A percentile compares a stretch with the other conserved stretches of the same genome.
Conservation (phyloP, 495 filamentous ascomycete species). For the Aspergillus sclerotiicarbonarius region DNA sequence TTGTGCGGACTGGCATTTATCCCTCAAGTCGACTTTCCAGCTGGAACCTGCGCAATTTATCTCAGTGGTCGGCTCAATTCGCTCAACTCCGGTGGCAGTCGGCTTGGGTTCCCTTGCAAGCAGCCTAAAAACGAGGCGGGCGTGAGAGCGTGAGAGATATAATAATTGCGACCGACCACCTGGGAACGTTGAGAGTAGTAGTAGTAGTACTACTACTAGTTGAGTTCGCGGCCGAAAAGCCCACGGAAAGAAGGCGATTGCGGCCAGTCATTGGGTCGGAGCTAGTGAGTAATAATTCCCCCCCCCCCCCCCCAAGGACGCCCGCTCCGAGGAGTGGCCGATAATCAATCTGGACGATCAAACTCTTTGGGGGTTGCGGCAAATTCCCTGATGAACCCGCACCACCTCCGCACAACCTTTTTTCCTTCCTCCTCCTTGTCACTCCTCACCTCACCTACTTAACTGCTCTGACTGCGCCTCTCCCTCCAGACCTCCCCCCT, state of each 20-base stretch:
- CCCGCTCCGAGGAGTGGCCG: conserved; percentile 28
- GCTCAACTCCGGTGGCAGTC: not conserved
- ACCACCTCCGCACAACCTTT: conserved; percentile 21
- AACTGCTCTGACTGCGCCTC: conserved; percentile 1
- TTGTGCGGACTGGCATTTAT: not conserved
- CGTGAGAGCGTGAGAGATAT: not conserved
- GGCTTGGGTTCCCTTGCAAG: not conserved
- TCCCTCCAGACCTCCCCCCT: conserved; percentile 20
- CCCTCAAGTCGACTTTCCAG: not conserved
- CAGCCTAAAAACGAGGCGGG: not conserved
- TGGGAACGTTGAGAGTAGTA: no score
- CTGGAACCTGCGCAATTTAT: conserved; percentile 3
- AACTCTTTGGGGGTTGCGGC: conserved; percentile 19
- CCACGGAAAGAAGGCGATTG: not conserved
- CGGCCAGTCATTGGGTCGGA: not conserved
- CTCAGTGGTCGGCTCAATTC: conserved; percentile 1
- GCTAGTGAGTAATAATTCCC: not conserved
- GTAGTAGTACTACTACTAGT: no score
- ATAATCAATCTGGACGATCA: conserved; percentile 22
- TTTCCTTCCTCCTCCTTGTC: conserved; percentile 20
- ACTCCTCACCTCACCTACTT: conserved; percentile 12
- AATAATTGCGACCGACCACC: not conserved
- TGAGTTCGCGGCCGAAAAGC: not conserved
- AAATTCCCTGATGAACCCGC: conserved; percentile 22
- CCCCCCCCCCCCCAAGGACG: not conserved